Evolutionary conservation across 768 basidiomycete species (phyloP).

Genomic region (Trametes elegans): DNA sequence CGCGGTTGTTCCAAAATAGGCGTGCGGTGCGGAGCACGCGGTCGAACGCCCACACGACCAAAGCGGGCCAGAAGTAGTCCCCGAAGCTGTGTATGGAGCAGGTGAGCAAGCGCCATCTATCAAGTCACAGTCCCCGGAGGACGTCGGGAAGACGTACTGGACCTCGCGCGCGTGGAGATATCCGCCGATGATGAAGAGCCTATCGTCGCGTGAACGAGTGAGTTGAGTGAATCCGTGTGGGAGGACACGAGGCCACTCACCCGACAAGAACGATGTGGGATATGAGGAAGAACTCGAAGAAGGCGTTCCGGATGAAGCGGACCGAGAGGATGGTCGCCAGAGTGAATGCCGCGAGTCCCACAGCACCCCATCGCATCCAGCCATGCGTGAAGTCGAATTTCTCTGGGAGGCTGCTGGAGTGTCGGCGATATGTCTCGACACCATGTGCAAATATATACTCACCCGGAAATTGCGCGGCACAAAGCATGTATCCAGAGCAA

Average conservation of each 20-base stretch:
- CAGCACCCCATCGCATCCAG: constrained; percentile 22
- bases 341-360: constrained; percentile 26
- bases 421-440: not conserved
- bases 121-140: constrained; percentile 16
- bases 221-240: not conserved
- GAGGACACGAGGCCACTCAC: constrained; percentile 20
- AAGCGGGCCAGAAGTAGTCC: constrained; percentile 48
- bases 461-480: constrained; percentile 16
- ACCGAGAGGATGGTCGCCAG: constrained; percentile 38
- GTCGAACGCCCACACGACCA: constrained; percentile 49
- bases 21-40: constrained; percentile 40
- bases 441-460: not conserved
- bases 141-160: constrained; percentile 7
- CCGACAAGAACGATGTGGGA: constrained; percentile 27
- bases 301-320: constrained; percentile 39
- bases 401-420: constrained; percentile 5
- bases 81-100: constrained; percentile 32
- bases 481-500: constrained; percentile 42
- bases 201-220: constrained; percentile 18
- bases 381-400: constrained; percentile 9
- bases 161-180: constrained; percentile 27
- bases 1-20: constrained; percentile 39
- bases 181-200: constrained; percentile 40
- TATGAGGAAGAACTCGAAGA: constrained; percentile 41
- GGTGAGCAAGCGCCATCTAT: constrained; percentile 2